A percentile compares a stretch with the other conserved stretches of the same genome.
phyloP scores from a whole-genome alignment of 2,329 filamentous ascomycete genomes.

The Sporothrix inflata region DNA sequence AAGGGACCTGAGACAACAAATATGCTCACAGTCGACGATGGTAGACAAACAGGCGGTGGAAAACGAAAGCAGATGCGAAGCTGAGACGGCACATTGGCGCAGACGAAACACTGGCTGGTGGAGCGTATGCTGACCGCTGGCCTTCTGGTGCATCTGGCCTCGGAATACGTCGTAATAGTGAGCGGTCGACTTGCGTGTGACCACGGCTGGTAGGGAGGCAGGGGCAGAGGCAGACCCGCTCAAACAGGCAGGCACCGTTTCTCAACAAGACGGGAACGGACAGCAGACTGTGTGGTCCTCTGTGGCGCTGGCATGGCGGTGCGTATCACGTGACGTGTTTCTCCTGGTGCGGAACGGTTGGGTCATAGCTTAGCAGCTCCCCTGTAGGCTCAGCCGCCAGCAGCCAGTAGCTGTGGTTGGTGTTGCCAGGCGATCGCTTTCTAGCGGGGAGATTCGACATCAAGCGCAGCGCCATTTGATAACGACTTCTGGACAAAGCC shows the following conservation, averaged over 20 bases:
- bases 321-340: neutral
- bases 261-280: neutral
- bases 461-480: slow-evolving; percentile 30
- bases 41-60: neutral
- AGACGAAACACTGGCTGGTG: slow-evolving; percentile 15
- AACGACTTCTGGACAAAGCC: slow-evolving; percentile 26
- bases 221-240: neutral
- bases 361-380: slow-evolving; percentile 23
- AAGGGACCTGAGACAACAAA: neutral
- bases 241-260: slow-evolving; percentile 19
- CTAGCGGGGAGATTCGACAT: slow-evolving; percentile 25
- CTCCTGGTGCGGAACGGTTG: neutral
- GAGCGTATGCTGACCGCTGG: slow-evolving; percentile 2
- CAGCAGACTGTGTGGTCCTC: slow-evolving; percentile 1
- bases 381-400: neutral
- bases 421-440: slow-evolving; percentile 8
- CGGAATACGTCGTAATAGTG: neutral
- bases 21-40: neutral
- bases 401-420: slow-evolving; percentile 21
- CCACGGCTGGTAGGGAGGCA: neutral
- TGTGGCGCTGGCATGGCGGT: slow-evolving; percentile 13
- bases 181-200: neutral
- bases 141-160: slow-evolving; percentile 6
- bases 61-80: neutral
- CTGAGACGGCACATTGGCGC: slow-evolving; percentile 15